Conservation (phyloP, 2,329 filamentous ascomycete genomes). For the Colletotrichum simmondsii region DNA sequence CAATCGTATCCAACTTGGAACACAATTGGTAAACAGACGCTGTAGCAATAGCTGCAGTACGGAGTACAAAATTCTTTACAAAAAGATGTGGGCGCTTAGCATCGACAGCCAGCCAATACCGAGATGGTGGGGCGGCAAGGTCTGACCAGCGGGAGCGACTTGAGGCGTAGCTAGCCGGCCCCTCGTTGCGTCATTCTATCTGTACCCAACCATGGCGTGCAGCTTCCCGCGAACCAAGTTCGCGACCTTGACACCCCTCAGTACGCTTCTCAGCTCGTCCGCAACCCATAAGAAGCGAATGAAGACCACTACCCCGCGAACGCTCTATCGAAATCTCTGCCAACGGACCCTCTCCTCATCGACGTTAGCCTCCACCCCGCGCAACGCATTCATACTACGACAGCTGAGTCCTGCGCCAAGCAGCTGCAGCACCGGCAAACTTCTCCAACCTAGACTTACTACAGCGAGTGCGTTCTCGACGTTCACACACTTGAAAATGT, state of each 20-base stretch:
- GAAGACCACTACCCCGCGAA: background rate
- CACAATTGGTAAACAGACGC: too few species aligned
- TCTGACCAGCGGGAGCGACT: background rate
- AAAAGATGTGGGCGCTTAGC: background rate
- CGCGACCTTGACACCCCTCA: background rate
- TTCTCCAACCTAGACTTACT: too few species aligned
- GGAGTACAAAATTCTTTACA: background rate
- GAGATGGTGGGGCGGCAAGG: slow-evolving; percentile 18
- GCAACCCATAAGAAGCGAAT: background rate
- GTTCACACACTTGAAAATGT: slow-evolving; percentile 61
- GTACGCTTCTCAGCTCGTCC: background rate
- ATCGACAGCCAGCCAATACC: background rate
- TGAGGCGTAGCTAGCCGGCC: slow-evolving; percentile 20
- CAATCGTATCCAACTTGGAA: too few species aligned
- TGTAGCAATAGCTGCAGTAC: background rate
- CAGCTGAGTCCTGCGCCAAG: background rate
- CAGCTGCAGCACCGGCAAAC: background rate
- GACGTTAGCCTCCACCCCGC: background rate
- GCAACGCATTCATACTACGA: background rate
- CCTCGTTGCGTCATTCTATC: slow-evolving; percentile 27
- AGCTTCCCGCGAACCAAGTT: slow-evolving; percentile 9
- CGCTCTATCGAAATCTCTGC: slow-evolving; percentile 5
- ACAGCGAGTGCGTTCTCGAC: slow-evolving; percentile 31
- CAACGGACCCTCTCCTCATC: background rate
- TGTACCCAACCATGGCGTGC: slow-evolving; percentile 21